phyloP scores from a whole-genome alignment of 768 basidiomycete species.

The Mrakia blollopis region DNA sequence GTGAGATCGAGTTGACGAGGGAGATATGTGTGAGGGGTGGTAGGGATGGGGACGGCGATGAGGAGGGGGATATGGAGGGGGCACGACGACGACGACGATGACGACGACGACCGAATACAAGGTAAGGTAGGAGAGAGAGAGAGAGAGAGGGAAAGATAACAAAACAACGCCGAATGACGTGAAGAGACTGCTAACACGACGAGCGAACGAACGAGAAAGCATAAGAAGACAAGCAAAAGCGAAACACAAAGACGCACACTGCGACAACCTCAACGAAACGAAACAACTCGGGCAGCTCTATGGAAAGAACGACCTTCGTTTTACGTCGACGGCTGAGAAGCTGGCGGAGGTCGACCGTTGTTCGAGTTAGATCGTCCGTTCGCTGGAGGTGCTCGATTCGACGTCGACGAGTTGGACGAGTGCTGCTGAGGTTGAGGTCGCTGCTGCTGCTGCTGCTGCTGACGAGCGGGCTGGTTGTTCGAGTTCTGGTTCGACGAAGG shows the following conservation, averaged over 20 bases:
- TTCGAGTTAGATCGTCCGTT: constrained; percentile 14
- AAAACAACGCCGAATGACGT: not conserved
- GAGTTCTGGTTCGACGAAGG: constrained; percentile 13
- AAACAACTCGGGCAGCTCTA: too few relatives aligned
- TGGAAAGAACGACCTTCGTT: too few relatives aligned
- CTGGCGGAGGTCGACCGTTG: not conserved
- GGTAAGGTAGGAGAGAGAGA: not conserved
- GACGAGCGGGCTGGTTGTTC: constrained; percentile 20
- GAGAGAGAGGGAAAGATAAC: not conserved
- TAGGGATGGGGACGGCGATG: not conserved
- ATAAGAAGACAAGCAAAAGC: not conserved
- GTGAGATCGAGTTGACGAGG: not conserved
- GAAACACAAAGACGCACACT: not conserved
- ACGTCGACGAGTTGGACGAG: constrained; percentile 46
- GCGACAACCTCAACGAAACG: too few relatives aligned
- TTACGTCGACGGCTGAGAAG: not conserved
- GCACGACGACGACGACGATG: too few relatives aligned
- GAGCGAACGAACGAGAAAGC: not conserved
- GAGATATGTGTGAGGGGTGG: not conserved
- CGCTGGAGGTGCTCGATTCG: constrained; percentile 44
- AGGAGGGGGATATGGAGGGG: too few relatives aligned
- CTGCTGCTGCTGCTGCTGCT: constrained; percentile 31
- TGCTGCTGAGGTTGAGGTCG: constrained; percentile 10
- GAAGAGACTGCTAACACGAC: not conserved
- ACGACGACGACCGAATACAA: too few relatives aligned